Conservation (phyloP, 306 rosid genomes). For the Cicer bijugum region DNA sequence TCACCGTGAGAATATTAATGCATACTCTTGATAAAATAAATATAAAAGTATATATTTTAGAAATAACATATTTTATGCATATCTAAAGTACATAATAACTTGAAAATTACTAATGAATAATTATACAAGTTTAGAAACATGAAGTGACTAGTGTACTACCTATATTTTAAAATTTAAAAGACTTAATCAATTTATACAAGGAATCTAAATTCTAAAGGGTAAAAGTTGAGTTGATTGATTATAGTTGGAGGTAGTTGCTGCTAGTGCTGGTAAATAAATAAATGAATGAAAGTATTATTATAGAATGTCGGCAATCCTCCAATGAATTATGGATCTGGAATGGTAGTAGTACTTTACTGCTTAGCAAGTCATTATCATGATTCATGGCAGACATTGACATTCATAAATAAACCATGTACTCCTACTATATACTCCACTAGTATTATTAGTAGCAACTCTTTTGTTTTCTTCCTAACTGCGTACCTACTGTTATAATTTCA, state of each 20-base stretch:
- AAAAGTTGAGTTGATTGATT: neutral
- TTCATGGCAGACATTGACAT: conserved; percentile 48
- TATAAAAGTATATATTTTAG: too few species aligned
- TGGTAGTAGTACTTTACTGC: neutral
- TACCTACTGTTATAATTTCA: neutral
- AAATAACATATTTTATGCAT: too few species aligned
- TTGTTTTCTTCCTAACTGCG: conserved; percentile 38
- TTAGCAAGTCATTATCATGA: conserved; percentile 31
- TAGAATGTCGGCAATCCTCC: conserved; percentile 43
- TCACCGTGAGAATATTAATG: too few species aligned
- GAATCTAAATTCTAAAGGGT: neutral
- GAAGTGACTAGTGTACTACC: too few species aligned
- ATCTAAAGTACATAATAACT: too few species aligned
- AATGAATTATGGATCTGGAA: conserved; percentile 3
- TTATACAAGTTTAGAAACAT: too few species aligned
- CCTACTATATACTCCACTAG: too few species aligned
- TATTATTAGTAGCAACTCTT: neutral
- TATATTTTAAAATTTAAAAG: too few species aligned
- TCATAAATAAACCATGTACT: neutral
- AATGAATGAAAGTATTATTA: neutral
- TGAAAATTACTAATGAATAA: too few species aligned
- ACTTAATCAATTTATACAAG: neutral
- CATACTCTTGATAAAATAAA: too few species aligned
- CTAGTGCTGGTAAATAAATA: neutral
- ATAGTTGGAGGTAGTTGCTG: neutral